Evolutionary conservation across 139 green algal genomes (phyloP).

Genomic region (Chlorella vulgaris): DNA sequence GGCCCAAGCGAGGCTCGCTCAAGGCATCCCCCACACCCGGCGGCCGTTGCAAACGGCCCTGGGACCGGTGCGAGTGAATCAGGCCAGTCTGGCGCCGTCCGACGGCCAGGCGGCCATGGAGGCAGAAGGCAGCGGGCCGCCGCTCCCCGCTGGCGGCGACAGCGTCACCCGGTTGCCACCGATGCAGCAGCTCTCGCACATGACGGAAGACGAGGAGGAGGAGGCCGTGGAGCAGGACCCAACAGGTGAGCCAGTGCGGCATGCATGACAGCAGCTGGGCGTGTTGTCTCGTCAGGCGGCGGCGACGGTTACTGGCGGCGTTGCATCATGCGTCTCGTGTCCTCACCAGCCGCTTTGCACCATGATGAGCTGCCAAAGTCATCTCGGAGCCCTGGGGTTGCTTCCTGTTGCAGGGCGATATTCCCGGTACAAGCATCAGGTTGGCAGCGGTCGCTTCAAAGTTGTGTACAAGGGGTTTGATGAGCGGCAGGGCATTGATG

Average conservation of each 20-base stretch:
- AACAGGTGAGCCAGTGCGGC: constrained; percentile 6
- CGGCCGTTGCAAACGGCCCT: neutral
- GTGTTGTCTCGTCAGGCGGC: too few species aligned
- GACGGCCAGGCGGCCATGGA: constrained; percentile 2
- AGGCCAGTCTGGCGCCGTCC: neutral
- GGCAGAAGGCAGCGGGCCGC: constrained; percentile 15
- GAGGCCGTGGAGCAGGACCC: constrained; percentile 43
- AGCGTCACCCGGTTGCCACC: constrained; percentile 9
- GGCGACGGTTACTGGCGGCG: too few species aligned
- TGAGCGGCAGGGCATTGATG: constrained; percentile 85
- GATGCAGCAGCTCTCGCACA: neutral
- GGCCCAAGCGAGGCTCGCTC: neutral
- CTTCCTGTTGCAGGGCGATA: constrained; percentile 75
- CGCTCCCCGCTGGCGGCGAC: neutral
- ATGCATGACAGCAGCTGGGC: too few species aligned
- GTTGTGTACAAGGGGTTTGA: constrained; percentile 82
- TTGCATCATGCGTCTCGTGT: too few species aligned
- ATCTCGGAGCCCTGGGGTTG: too few species aligned
- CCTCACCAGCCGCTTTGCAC: too few species aligned
- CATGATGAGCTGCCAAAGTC: too few species aligned
- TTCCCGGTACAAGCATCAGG: constrained; percentile 72
- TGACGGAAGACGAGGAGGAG: constrained; percentile 42
- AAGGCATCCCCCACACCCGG: neutral
- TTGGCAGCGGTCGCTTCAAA: constrained; percentile 88
- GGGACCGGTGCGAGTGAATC: neutral